Base-by-base conservation (phyloP, 805 yeast species). In the Saturnispora sanitii region DNA sequence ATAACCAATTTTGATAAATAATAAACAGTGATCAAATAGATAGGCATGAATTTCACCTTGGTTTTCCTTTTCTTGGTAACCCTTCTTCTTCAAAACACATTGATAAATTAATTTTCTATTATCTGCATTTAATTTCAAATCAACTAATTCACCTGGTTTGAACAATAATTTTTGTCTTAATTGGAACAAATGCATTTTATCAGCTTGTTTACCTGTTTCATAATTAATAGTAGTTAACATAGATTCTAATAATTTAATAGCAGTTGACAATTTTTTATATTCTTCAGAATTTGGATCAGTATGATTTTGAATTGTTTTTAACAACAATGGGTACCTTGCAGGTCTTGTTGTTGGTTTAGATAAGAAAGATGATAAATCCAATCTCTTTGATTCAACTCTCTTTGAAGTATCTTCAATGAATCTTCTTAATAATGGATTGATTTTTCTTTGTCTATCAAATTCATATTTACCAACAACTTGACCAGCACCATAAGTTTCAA, bases 301-400 rank as follows among this genome's bases (percentile, higher is more conserved):
- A 47, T 77, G 75, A 57, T 92, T 90, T 48, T 85, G 67, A 27
- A 92, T 83, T 36, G 90, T 92, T 43, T 75, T 79, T 18, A 90
- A 68, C 43, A 92, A 68, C 37, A 92, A 65, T 48, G 94, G 95
- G 62, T 92, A 92, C 49, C 97, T 70, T 8, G 96, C 97, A 25
- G 96, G 87, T 57, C 98, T 75, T 13, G 96, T 87, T 2, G 95
- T 88, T 38, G 97, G 96, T 55, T 90, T 94, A 6, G 95, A 85
- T 48, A 92, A 69, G 54, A 87, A 92, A 0, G 97, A 92, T 20
- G 90, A 83, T 40, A 92, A 78, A 61, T 94, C 96, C 45, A 90
- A 76, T 62, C 87, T 84, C 53, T 95, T 73, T 28, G 86, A 75
- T 65, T 84, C 95, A 4, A 85, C 85, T 48, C 82, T 67, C 53